Percentiles rank a stretch among this genome's conserved stretches.
phyloP scores from a whole-genome alignment of 768 basidiomycete species.

The Tylopilus sp. region DNA sequence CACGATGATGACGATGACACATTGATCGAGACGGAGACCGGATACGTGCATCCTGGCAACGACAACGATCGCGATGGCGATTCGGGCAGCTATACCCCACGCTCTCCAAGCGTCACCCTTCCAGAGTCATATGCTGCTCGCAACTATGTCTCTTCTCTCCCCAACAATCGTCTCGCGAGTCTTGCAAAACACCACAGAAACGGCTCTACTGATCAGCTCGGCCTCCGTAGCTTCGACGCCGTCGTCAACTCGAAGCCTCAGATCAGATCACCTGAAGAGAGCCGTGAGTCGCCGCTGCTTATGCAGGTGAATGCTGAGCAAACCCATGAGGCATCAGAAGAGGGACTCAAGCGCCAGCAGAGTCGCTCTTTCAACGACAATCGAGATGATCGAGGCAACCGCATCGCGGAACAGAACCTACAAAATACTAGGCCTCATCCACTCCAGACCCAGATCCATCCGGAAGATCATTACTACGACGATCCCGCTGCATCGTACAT shows the following conservation, averaged over 20 bases:
- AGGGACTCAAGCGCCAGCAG: conserved; percentile 18
- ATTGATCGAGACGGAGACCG: conserved; percentile 39
- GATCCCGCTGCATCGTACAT: conserved; percentile 59
- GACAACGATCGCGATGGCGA: conserved; percentile 35
- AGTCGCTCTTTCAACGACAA: conserved; percentile 17
- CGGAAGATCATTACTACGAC: conserved; percentile 62
- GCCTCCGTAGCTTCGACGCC: conserved; percentile 56
- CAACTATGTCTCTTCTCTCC: conserved; percentile 30
- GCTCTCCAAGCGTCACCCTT: conserved; percentile 60
- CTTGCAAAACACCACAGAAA: conserved; percentile 50
- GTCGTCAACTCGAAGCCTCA: conserved; percentile 47
- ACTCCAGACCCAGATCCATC: conserved; percentile 39
- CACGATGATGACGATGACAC: conserved; percentile 48
- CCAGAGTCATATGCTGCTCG: conserved; percentile 43
- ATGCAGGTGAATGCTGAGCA: conserved; percentile 17
- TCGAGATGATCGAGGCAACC: conserved; percentile 21
- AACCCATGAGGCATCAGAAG: conserved; percentile 24
- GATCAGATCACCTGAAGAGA: conserved; percentile 25
- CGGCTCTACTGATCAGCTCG: conserved; percentile 59
- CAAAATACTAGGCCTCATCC: conserved; percentile 36
- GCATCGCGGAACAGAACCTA: conserved; percentile 18
- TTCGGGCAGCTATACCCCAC: conserved; percentile 59
- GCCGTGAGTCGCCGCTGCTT: conserved; percentile 23
- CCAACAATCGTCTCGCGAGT: conserved; percentile 30
- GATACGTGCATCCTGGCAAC: conserved; percentile 32